Evolutionary conservation across 495 filamentous ascomycete genomes (phyloP), one percentile per base, ranked within the genome.

Genomic region (Chaetomium fimeti): DNA sequence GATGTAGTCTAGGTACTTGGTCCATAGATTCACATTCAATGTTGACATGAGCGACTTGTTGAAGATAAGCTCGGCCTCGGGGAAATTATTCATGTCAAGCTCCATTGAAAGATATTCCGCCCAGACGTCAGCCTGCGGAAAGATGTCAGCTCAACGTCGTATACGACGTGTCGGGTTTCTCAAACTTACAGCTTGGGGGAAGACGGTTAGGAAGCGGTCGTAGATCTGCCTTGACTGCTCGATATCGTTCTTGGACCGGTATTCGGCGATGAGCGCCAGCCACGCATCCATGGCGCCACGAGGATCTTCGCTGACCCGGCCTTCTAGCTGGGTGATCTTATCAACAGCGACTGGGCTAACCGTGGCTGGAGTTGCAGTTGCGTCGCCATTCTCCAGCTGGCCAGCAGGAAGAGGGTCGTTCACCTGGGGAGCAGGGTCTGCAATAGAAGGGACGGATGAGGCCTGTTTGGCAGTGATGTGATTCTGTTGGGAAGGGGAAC

Each of bases 1-100:
- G 65, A 98, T 87, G 74, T 98, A 97, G 75, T 96, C 90, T 42
- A 98, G 82, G 73, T 98, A 98, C n/a, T 88, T 83, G 20, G 87
- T 90, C 93, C 93, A 98, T 9, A 98, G 85, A 57, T 88, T 83
- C 36, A 97, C 86, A 74, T 92, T 88, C 20, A 89, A 89, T 16
- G 91, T 86, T 24, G 81, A 78, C 63, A 89, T 76, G 49, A 98
- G 84, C 49, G 85, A 90, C 60, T 83, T 84, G 62, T 80, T 83
- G 75, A 98, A 95, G 29, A 98, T 89, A 51, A 84, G 81, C 76
- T 98, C 95, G 32, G 92, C 84, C 45, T 83, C 85, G 63, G 77
- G 78, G 56, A 92, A 85, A 64, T 95, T 88, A 66, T 94, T 88
- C 60, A 90, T 81, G 59, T 90, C 87, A 18, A 93, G 81, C 73